Conservation (phyloP, 345 rosid species). For the Eucalyptus fibrosa region DNA sequence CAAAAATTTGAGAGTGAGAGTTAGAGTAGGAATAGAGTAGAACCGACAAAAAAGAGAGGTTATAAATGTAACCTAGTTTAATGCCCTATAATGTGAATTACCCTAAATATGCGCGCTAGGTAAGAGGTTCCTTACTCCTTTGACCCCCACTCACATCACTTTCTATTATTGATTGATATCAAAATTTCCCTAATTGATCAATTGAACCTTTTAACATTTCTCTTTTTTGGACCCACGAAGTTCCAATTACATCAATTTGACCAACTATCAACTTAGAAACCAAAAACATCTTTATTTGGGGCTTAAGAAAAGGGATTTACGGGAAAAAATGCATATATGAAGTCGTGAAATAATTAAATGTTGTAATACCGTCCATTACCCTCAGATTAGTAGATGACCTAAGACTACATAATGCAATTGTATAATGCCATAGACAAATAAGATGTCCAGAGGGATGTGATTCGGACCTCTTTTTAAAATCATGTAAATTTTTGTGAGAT, state of each 20-base stretch:
- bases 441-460: background rate
- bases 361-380: background rate
- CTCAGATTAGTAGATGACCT: background rate
- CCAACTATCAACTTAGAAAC: background rate
- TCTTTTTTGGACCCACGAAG: background rate
- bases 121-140: background rate
- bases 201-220: background rate
- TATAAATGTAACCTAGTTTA: background rate
- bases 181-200: background rate
- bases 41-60: too few species aligned
- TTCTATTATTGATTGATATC: background rate
- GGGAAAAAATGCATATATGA: background rate
- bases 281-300: background rate
- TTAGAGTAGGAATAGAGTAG: too few species aligned
- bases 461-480: background rate
- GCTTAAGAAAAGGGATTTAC: background rate
- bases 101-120: background rate
- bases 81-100: background rate
- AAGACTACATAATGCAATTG: background rate
- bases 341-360: background rate
- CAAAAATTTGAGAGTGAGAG: accelerated
- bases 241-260: background rate
- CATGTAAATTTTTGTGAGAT: background rate
- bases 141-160: background rate
- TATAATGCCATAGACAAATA: background rate